Percentiles rank a stretch among this genome's conserved stretches.
Evolutionary conservation across 2,329 filamentous ascomycete species (phyloP).

Genomic region (Xylariaceae sp.): DNA sequence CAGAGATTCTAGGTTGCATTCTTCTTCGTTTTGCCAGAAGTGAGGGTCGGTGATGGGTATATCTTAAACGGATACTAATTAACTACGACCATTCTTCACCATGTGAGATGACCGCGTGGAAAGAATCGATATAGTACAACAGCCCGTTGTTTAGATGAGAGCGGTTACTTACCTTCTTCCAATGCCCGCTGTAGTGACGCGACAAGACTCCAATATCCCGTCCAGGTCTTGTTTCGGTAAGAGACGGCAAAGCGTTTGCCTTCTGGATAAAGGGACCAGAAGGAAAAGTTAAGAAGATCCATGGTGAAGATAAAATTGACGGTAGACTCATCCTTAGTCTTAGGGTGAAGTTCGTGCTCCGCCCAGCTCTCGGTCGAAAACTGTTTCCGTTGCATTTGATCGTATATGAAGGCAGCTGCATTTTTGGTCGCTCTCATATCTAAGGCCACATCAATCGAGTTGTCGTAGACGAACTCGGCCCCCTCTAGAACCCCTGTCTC

Average conservation of each 20-base stretch:
- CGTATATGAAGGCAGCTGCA: slow-evolving; percentile 79
- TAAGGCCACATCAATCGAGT: slow-evolving; percentile 89
- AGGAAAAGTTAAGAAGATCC: slow-evolving; percentile 96
- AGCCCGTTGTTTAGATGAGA: slow-evolving; percentile 1
- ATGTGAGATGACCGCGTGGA: slow-evolving; percentile 19
- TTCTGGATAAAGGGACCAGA: slow-evolving; percentile 80
- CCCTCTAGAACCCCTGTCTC: slow-evolving; percentile 83
- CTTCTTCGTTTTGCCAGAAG: slow-evolving; percentile 81
- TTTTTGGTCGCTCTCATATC: slow-evolving; percentile 82
- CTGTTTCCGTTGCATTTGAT: slow-evolving; percentile 79
- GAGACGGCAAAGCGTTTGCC: slow-evolving; percentile 81
- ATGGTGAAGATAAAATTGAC: slow-evolving; percentile 96
- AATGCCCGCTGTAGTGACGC: slow-evolving; percentile 85
- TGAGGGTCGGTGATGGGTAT: slow-evolving; percentile 88
- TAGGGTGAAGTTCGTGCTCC: slow-evolving; percentile 87
- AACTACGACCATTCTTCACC: slow-evolving; percentile 26
- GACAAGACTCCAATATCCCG: slow-evolving; percentile 93
- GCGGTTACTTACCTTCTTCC: slow-evolving; percentile 71
- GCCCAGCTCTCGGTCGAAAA: slow-evolving; percentile 90
- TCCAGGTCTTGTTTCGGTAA: slow-evolving; percentile 83
- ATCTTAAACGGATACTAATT: slow-evolving; percentile 52
- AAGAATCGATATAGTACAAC: slow-evolving; percentile 27
- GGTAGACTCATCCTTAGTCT: slow-evolving; percentile 76
- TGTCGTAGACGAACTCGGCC: slow-evolving; percentile 88
- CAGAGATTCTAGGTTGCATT: slow-evolving; percentile 76